These are phyloP conservation scores for Corynespora cassiicola DNA, from an alignment of 2,329 filamentous ascomycete genomes.

Conservation along the genomic window DNA sequence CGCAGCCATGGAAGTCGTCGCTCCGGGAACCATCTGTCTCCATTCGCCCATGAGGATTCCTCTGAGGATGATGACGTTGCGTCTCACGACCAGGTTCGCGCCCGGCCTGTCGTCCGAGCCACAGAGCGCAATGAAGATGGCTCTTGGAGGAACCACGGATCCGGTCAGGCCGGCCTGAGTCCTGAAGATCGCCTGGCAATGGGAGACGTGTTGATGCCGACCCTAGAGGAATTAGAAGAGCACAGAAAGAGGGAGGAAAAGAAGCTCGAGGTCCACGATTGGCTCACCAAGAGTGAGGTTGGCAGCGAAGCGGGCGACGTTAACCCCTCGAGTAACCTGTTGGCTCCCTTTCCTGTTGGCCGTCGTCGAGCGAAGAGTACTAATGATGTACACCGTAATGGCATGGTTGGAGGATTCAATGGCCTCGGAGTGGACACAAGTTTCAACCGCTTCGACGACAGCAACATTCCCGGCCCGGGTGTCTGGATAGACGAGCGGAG, in stretches of 20 bases:
- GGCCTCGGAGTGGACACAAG: constrained; percentile 40
- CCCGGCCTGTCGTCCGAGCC: constrained; percentile 35
- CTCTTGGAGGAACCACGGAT: constrained; percentile 50
- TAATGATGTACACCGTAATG: constrained; percentile 43
- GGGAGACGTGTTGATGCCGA: constrained; percentile 52
- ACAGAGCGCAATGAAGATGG: constrained; percentile 52
- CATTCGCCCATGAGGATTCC: constrained; percentile 40
- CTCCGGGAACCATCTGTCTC: constrained; percentile 46
- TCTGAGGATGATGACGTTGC: constrained; percentile 38
- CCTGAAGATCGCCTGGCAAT: constrained; percentile 53
- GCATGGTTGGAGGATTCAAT: constrained; percentile 24
- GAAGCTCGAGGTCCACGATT: constrained; percentile 60
- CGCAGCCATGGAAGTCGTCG: constrained; percentile 41
- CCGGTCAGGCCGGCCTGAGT: constrained; percentile 54
- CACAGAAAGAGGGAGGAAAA: constrained; percentile 56
- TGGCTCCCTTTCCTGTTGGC: constrained; percentile 34
- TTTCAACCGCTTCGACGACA: constrained; percentile 43
- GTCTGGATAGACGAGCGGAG: constrained; percentile 48
- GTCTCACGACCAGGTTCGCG: constrained; percentile 21
- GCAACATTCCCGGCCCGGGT: constrained; percentile 59
- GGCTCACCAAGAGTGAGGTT: constrained; percentile 56
- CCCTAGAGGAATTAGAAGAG: constrained; percentile 58
- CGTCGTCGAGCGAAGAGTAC: constrained; percentile 57
- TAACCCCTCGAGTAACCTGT: constrained; percentile 29
- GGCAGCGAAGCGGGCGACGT: constrained; percentile 56